A percentile compares a stretch with the other conserved stretches of the same genome.
phyloP scores from a whole-genome alignment of 2,329 filamentous ascomycete species.

The Aphanocladium album region DNA sequence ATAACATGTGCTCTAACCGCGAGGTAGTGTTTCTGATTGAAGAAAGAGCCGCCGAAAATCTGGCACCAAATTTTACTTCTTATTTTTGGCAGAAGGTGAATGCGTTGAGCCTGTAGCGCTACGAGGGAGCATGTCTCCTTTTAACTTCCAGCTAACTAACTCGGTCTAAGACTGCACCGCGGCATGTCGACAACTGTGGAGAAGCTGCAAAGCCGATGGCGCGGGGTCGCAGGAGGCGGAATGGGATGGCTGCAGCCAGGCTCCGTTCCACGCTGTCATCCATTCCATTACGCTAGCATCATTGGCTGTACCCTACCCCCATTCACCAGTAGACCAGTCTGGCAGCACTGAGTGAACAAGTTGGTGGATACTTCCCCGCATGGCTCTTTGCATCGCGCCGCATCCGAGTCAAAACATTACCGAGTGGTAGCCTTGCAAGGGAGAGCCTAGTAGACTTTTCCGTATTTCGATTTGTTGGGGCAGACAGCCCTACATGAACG shows the following conservation, averaged over 20 bases:
- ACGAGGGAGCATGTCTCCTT: not conserved
- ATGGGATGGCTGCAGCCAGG: not conserved
- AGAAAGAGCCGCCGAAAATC: not conserved
- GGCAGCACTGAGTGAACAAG: not conserved
- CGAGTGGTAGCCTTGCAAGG: not conserved
- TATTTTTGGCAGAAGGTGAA: not conserved
- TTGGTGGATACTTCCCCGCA: not conserved
- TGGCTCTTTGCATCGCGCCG: slow-evolving; percentile 1
- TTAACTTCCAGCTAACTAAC: too few relatives aligned
- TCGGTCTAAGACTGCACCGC: not conserved
- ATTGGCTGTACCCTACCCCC: not conserved
- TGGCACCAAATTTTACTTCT: not conserved
- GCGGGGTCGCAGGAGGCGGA: slow-evolving; percentile 10
- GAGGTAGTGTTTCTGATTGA: not conserved
- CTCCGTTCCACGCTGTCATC: not conserved
- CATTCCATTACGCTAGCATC: not conserved
- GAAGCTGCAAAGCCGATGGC: slow-evolving; percentile 10
- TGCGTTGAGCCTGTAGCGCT: too few relatives aligned
- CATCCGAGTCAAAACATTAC: slow-evolving; percentile 5
- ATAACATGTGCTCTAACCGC: not conserved
- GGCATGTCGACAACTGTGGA: slow-evolving; percentile 8
- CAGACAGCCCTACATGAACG: not conserved
- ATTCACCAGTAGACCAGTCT: not conserved
- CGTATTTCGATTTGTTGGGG: not conserved
- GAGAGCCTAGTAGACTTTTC: not conserved